Evolutionary conservation across 495 filamentous ascomycete genomes (phyloP).

Genomic region (Letharia lupina): DNA sequence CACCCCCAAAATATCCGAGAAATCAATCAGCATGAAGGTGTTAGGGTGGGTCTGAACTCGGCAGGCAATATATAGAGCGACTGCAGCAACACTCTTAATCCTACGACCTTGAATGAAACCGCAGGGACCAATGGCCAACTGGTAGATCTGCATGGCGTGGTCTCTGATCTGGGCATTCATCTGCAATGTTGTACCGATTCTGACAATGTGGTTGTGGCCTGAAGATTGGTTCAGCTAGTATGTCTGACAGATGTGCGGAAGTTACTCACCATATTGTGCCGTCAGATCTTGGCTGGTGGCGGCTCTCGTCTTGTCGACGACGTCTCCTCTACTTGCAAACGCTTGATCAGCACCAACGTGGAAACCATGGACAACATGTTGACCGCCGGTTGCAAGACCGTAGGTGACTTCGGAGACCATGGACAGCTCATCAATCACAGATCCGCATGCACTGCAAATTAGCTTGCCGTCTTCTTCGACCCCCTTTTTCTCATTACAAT

Average conservation of each 20-base stretch:
- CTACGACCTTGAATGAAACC: conserved; percentile 82
- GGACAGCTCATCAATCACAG: conserved; percentile 67
- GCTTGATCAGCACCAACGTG: conserved; percentile 76
- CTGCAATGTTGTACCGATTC: conserved; percentile 34
- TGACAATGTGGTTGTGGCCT: conserved; percentile 18
- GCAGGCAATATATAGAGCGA: conserved; percentile 81
- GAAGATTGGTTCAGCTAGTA: background rate
- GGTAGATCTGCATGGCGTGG: conserved; percentile 62
- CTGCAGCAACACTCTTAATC: conserved; percentile 72
- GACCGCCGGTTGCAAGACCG: conserved; percentile 72
- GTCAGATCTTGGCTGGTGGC: conserved; percentile 58
- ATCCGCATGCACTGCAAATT: conserved; percentile 77
- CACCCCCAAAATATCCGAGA: conserved; percentile 70
- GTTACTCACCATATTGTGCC: conserved; percentile 48
- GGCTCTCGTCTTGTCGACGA: conserved; percentile 44
- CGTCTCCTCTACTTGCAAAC: conserved; percentile 52
- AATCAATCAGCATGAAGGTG: conserved; percentile 79
- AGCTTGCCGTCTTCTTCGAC: conserved; percentile 43
- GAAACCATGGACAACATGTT: conserved; percentile 83
- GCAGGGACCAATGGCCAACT: conserved; percentile 51
- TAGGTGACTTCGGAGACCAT: conserved; percentile 89
- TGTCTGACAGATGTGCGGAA: background rate
- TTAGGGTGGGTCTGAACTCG: conserved; percentile 52
- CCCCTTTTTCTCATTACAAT: conserved; percentile 42
- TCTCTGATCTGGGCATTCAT: conserved; percentile 53